These are phyloP conservation scores for Psilocybe tampanensis DNA, from an alignment of 768 basidiomycete genomes.

Conservation along the genomic window DNA sequence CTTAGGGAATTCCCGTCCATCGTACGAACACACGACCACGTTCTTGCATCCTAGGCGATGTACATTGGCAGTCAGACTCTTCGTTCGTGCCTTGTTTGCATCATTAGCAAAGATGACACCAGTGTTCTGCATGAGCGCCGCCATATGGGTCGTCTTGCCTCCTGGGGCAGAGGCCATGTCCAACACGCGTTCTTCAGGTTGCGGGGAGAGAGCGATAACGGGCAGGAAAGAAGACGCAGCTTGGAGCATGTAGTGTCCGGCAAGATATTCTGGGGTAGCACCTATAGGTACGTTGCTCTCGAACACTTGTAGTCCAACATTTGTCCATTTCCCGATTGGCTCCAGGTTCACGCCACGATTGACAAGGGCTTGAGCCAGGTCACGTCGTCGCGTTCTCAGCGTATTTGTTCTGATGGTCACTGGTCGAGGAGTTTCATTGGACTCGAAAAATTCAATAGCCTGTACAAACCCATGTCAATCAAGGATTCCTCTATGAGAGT, in stretches of 20 bases:
- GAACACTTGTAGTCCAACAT: constrained; percentile 98
- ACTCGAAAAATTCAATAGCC: constrained; percentile 98
- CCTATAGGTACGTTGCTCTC: constrained; percentile 96
- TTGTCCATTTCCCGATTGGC: constrained; percentile 99
- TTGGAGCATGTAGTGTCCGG: constrained; percentile 99
- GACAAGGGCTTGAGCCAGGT: constrained; percentile 90
- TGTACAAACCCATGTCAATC: constrained; percentile 30
- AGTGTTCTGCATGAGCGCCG: constrained; percentile 95
- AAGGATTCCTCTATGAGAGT: background rate
- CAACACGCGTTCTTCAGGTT: constrained; percentile 90
- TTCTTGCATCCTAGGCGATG: constrained; percentile 98
- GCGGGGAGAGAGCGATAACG: constrained; percentile 92
- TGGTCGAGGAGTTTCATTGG: constrained; percentile 93
- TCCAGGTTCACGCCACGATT: constrained; percentile 97
- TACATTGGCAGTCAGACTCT: constrained; percentile 95
- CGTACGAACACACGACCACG: constrained; percentile 95
- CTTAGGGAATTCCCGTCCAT: constrained; percentile 97
- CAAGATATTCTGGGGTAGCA: constrained; percentile 98
- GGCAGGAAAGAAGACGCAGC: constrained; percentile 99
- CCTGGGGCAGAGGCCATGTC: constrained; percentile 99
- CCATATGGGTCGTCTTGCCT: constrained; percentile 97
- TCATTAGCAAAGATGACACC: constrained; percentile 99
- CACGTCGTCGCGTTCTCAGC: constrained; percentile 87
- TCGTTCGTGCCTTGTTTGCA: constrained; percentile 90
- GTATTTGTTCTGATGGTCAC: constrained; percentile 99